phyloP scores from a whole-genome alignment of 2,329 filamentous ascomycete genomes.

The Penicillium occitanis region DNA sequence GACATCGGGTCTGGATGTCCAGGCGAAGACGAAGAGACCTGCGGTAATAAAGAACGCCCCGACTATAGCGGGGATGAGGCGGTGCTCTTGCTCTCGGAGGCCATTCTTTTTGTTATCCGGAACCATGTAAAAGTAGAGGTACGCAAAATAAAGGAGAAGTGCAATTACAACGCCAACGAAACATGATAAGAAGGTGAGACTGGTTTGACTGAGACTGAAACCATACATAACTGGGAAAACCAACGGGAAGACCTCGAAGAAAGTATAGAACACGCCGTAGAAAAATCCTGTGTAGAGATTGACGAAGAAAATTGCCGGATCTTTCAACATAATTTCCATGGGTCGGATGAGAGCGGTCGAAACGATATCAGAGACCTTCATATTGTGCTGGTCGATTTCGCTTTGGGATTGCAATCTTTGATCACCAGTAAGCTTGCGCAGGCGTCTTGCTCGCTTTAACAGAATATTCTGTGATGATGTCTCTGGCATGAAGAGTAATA shows the following conservation, averaged over 20 bases:
- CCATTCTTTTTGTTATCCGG: not conserved
- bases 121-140: not conserved
- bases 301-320: constrained; percentile 62
- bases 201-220: not conserved
- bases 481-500: constrained; percentile 65
- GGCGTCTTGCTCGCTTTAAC: constrained; percentile 54
- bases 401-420: not conserved
- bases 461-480: constrained; percentile 63
- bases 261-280: constrained; percentile 52
- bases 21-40: constrained; percentile 18
- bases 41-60: not conserved
- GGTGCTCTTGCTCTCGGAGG: constrained; percentile 31
- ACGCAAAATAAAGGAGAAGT: not conserved
- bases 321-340: constrained; percentile 60
- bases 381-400: not conserved
- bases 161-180: not conserved
- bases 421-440: not conserved
- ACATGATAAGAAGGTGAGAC: not conserved
- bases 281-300: constrained; percentile 62
- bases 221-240: constrained; percentile 60
- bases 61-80: constrained; percentile 30
- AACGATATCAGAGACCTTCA: not conserved
- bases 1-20: constrained; percentile 30
- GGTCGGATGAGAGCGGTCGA: constrained; percentile 35
- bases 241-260: constrained; percentile 66